Conservation (phyloP, 805 yeast genomes). For the Kodamaea laetipori region DNA sequence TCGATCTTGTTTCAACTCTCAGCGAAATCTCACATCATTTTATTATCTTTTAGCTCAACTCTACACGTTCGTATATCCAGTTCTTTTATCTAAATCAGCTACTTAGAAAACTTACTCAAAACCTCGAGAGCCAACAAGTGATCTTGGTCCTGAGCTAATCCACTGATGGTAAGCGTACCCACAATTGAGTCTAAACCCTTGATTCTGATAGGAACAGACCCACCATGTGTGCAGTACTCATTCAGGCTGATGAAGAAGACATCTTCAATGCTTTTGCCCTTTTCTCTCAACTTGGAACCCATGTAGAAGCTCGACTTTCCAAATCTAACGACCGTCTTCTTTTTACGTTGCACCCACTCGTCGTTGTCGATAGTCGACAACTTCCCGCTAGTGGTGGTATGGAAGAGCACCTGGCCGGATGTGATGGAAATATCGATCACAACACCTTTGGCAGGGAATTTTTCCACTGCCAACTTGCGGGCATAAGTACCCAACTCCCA, state of each 20-base stretch:
- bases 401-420: constrained; percentile 51
- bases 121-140: constrained; percentile 49
- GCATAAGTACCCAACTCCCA: constrained; percentile 50
- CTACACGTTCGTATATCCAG: too few relatives aligned
- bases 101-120: constrained; percentile 15
- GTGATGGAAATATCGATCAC: constrained; percentile 51
- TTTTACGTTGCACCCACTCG: constrained; percentile 53
- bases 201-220: constrained; percentile 53
- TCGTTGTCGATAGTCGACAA: constrained; percentile 54
- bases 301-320: constrained; percentile 50
- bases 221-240: constrained; percentile 58
- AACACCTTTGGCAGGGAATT: constrained; percentile 33
- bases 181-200: constrained; percentile 37
- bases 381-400: constrained; percentile 33
- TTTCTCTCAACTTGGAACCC: constrained; percentile 44
- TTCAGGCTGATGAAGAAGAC: constrained; percentile 41
- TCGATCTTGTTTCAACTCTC: too few relatives aligned
- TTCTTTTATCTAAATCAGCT: background rate
- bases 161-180: constrained; percentile 57
- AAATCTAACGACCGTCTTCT: constrained; percentile 49
- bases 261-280: constrained; percentile 38
- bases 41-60: too few relatives aligned
- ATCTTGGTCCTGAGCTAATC: constrained; percentile 57
- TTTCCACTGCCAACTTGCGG: constrained; percentile 34
- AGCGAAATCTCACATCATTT: too few relatives aligned